Evolutionary conservation across 2,329 filamentous ascomycete species (phyloP), one percentile per base, ranked within the genome.

Genomic region (Trichocomaceae sp.): DNA sequence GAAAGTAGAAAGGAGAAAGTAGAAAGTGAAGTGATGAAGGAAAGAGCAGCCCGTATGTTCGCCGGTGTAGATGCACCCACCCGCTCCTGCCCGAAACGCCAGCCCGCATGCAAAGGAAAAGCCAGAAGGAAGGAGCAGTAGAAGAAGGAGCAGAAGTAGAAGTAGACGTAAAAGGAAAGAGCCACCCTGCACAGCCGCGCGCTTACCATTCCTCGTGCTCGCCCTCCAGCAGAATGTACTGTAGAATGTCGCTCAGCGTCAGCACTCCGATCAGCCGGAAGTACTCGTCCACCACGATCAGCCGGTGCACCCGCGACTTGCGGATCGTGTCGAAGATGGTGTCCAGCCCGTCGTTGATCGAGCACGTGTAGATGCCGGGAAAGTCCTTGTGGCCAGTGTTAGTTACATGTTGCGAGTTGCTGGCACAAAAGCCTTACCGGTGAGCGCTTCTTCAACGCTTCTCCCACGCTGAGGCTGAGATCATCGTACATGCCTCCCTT

Each of bases 301-400:
- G 79, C 59, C 93, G 83, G 73, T 99, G 93, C 26, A 99, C 92
- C 58, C 95, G 83, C 46, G 91, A 96, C 74, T 92, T 95, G 62
- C 92, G 88, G 62, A 99, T 88, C 1, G 93, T 97, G 70, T 96
- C 91, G 69, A 97, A 97, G 62, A 99, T 93, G 10, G 91, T 92
- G 69, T 95, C 92, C 49, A 99, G 81, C 54, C 91, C 85, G 72
- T 99, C 93, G 59, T 95, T 86, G 59, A 93, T 81, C 46, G 86
- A 89, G 76, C 93, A 99, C 0, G 92, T 97, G 73, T 96, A 97
- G 60, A 99, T 97, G 44, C 95, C 93, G 0, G 90, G 87, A 66
- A 96, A 96, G 63, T 96, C 92, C 80, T 85, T 58, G 4, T 20
- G 13, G 7, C 12, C 7, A n/a, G 5, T 12, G 52, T 57, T 31